Conservation (phyloP, 2,329 filamentous ascomycete species). For the Xylaria sp. region DNA sequence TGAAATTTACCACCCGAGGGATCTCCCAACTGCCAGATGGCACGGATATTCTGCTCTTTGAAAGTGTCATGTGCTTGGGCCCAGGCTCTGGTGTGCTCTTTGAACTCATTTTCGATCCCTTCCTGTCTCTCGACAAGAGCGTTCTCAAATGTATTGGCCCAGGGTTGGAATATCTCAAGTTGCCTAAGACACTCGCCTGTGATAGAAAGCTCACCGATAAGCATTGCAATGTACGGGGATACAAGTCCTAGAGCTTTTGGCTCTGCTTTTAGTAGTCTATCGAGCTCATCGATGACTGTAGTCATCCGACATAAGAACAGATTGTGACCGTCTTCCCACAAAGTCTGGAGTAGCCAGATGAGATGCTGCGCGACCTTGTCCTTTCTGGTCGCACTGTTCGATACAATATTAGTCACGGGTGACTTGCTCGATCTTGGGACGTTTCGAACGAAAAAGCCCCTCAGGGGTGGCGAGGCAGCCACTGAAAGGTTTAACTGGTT, state of each 20-base stretch:
- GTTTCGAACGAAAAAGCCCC: slow-evolving; percentile 50
- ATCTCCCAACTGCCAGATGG: slow-evolving; percentile 44
- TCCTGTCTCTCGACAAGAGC: slow-evolving; percentile 42
- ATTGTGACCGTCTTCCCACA: slow-evolving; percentile 53
- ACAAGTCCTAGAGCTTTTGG: slow-evolving; percentile 52
- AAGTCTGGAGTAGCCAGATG: slow-evolving; percentile 52
- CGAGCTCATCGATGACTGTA: slow-evolving; percentile 60
- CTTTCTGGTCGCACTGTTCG: slow-evolving; percentile 36
- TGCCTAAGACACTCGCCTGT: slow-evolving; percentile 58
- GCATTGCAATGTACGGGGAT: slow-evolving; percentile 50
- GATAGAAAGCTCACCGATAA: slow-evolving; percentile 60
- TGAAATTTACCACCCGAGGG: slow-evolving; percentile 55
- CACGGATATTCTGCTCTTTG: slow-evolving; percentile 33
- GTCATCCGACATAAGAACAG: slow-evolving; percentile 52
- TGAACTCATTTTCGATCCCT: slow-evolving; percentile 47
- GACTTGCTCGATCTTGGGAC: slow-evolving; percentile 38
- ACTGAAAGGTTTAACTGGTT: slow-evolving; percentile 44
- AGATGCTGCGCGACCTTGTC: slow-evolving; percentile 46
- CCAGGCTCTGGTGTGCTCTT: slow-evolving; percentile 31
- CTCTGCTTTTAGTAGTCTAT: slow-evolving; percentile 56
- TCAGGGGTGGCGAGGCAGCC: slow-evolving; percentile 56
- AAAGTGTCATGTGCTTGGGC: slow-evolving; percentile 35
- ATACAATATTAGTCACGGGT: slow-evolving; percentile 42
- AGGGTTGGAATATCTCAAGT: slow-evolving; percentile 60
- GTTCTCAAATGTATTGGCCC: slow-evolving; percentile 56